Evolutionary conservation across 768 basidiomycete genomes (phyloP), one percentile per base, ranked within the genome.

Genomic region (Boletus rubescentipes): DNA sequence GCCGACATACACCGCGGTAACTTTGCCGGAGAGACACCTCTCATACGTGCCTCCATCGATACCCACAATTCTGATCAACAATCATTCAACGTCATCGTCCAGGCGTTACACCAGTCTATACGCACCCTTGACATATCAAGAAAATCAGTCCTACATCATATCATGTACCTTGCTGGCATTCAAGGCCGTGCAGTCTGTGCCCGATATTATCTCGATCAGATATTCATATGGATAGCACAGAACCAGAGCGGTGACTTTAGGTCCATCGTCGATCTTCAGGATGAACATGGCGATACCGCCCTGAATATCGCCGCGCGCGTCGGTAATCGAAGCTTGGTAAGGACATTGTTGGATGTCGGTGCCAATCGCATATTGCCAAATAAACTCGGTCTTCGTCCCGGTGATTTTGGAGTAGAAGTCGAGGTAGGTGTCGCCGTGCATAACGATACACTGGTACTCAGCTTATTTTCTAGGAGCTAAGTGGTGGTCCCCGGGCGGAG

Each of bases 271-370:
- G 93, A 98, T 69, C 74, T 96, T 38, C 91, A 93, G 71, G 97
- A 99, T 65, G 85, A 91, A 60, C 88, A 98, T 67, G 97, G 96
- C 0, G 97, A 99, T 67, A 98, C 96, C 0, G 93, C 93, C 8
- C 70, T 99, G 63, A 97, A 97, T 73, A 91, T 98, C 62, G 93
- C 96, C 14, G 95, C 96, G 1, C 75, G 96, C 51, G 89, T 98
- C 1, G 97, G 97, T 2, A 97, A 93, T 68, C 78, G 89, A 57
- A 86, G 87, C 56, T 69, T 98, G 54, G 93, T 98, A 14, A 78
- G 88, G 62, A 87, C 92, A 4, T 71, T 98, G 61, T 63, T 99
- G 54, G 95, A 97, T 64, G 91, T 93, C 9, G 94, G 93, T 12
- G 97, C 96, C 6, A 96, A 98, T 70, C 84, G 89, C 60, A 80